phyloP scores from a whole-genome alignment of 176 grass and related monocot genomes.

The Cenchrus fungigraminus region DNA sequence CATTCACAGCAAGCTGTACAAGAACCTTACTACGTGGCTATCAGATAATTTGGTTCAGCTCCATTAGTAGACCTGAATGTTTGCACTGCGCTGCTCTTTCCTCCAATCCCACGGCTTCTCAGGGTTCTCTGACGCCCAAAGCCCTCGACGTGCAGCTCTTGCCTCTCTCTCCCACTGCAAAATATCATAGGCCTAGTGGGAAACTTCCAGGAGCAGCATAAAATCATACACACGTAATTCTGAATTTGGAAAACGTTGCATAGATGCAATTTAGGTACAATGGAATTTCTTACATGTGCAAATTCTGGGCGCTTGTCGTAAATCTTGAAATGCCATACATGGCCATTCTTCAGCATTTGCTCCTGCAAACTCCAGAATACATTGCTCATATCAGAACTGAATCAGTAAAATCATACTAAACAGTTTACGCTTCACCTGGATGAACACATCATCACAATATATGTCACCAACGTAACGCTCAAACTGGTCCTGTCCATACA shows the following conservation, averaged over 20 bases:
- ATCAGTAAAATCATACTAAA: slow-evolving; percentile 8
- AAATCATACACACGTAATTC: background rate
- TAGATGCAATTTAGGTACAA: background rate
- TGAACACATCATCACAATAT: slow-evolving; percentile 59
- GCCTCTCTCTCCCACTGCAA: slow-evolving; percentile 64
- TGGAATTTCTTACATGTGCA: slow-evolving; percentile 39
- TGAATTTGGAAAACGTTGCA: background rate
- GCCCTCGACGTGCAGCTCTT: slow-evolving; percentile 38
- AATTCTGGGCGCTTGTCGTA: slow-evolving; percentile 56
- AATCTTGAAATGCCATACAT: slow-evolving; percentile 38
- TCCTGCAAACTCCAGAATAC: slow-evolving; percentile 35
- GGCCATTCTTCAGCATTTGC: slow-evolving; percentile 48
- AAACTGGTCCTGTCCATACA: slow-evolving; percentile 59
- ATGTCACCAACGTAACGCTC: slow-evolving; percentile 60
- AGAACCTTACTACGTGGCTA: slow-evolving; percentile 12
- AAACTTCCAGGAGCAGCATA: background rate
- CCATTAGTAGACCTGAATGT: slow-evolving; percentile 39
- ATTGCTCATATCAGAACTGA: background rate
- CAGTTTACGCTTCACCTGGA: slow-evolving; percentile 48
- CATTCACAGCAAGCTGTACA: slow-evolving; percentile 25
- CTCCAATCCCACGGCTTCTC: slow-evolving; percentile 74
- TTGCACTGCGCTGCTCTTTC: slow-evolving; percentile 42
- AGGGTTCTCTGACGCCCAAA: slow-evolving; percentile 52
- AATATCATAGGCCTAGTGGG: slow-evolving; percentile 7
- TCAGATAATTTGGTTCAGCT: background rate